These are phyloP conservation scores for Xylaria longipes DNA, from an alignment of 495 filamentous ascomycete species.

Conservation along the genomic window DNA sequence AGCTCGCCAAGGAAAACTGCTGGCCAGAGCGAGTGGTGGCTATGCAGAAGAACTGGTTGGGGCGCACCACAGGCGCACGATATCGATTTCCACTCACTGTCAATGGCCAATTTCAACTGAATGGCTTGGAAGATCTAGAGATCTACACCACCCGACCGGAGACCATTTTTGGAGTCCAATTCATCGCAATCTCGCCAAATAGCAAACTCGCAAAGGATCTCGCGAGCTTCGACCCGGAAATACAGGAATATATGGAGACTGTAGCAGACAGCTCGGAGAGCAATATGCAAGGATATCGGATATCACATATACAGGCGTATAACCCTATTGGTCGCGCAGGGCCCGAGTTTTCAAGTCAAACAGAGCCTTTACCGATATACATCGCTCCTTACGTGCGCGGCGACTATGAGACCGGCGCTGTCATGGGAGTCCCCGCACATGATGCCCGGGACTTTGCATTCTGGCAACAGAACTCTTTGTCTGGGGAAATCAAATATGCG, in stretches of 20 bases:
- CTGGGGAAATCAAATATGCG: slow-evolving; percentile 59
- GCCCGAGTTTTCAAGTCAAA: slow-evolving; percentile 40
- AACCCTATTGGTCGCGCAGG: slow-evolving; percentile 68
- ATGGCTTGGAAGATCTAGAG: slow-evolving; percentile 54
- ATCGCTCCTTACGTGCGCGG: slow-evolving; percentile 85
- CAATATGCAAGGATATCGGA: slow-evolving; percentile 75
- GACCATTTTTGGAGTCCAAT: slow-evolving; percentile 84
- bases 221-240: slow-evolving; percentile 62
- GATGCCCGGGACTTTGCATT: slow-evolving; percentile 79
- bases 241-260: slow-evolving; percentile 71
- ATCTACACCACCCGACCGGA: slow-evolving; percentile 86
- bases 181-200: slow-evolving; percentile 75
- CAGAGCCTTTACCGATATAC: slow-evolving; percentile 70
- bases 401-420: slow-evolving; percentile 85
- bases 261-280: slow-evolving; percentile 67
- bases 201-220: slow-evolving; percentile 72
- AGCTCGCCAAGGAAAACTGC: slow-evolving; percentile 61
- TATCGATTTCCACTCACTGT: slow-evolving; percentile 68
- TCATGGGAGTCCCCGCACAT: slow-evolving; percentile 92
- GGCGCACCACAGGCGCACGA: slow-evolving; percentile 74
- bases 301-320: slow-evolving; percentile 64
- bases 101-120: slow-evolving; percentile 42
- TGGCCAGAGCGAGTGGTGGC: slow-evolving; percentile 85
- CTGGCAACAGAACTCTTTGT: slow-evolving; percentile 70
- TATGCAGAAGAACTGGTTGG: slow-evolving; percentile 91